Base-by-base conservation (phyloP, 805 yeast genomes). In the Sugiyamaella lignohabitans region DNA sequence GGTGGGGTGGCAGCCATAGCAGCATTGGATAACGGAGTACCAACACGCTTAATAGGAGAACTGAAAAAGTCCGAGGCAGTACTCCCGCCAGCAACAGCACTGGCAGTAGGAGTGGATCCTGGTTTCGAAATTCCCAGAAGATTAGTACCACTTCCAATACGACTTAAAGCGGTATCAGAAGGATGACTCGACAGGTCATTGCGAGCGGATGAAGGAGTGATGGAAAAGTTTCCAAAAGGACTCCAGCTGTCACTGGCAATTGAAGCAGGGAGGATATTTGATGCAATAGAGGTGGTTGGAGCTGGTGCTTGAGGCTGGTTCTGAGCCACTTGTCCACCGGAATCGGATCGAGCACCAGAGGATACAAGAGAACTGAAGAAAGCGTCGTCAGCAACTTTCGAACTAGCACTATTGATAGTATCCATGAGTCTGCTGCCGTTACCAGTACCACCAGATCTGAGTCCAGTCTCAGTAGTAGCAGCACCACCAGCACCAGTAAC, bases 1-100 rank as follows among this genome's bases (percentile, higher is more conserved):
- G 55, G 53, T 4, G 56, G 55, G 5, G 46, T 36, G 4, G 47
- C 36, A 30, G 51, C 20, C 14, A 37, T n/a, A 22, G 43, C 10
- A 2, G 23, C 20, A 5, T 24, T 14, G 4, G 29, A 3, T 36
- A 19, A n/a, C 23, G 41, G 39, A 10, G 50, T 8, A 38, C 52
- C 55, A 22, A 50, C 27, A 11, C 30, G 4, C 4, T 42, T 4
- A 18, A 17, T 24, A 18, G 20, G 20, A 16, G 38, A 17, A 35
- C 46, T 17, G 29, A 42, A 34, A 38, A 42, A 43, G 23, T 43
- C 46, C n/a, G 34, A 5, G 8, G 47, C 18, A 4, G 46, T 19
- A 8, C 40, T 2, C n/a, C n/a, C n/a, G n/a, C n/a, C n/a, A n/a
- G n/a, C n/a, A n/a, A n/a, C n/a, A n/a, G n/a, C n/a, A 14, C 38